Conservation (phyloP, 805 yeast genomes). For the Ogataea trehaloabstinens region DNA sequence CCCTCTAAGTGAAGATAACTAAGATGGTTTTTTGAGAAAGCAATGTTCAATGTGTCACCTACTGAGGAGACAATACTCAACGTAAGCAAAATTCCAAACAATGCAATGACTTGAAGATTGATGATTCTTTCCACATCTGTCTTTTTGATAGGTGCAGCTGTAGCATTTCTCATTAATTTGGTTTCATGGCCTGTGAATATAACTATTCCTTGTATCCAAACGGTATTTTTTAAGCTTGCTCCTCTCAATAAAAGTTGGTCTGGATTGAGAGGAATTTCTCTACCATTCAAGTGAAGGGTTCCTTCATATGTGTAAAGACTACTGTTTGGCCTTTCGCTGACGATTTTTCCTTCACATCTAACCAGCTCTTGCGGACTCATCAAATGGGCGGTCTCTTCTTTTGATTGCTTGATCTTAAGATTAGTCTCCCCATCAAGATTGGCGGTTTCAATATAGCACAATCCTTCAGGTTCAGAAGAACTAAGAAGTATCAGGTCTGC, state of each 20-base stretch:
- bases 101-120: constrained; percentile 84
- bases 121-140: constrained; percentile 96
- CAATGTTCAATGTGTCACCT: constrained; percentile 79
- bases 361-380: constrained; percentile 63
- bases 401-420: constrained; percentile 88
- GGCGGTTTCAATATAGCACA: constrained; percentile 96
- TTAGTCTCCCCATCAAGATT: constrained; percentile 98
- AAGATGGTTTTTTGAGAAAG: constrained; percentile 50
- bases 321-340: constrained; percentile 92
- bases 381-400: constrained; percentile 68
- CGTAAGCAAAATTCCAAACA: constrained; percentile 75
- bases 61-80: constrained; percentile 78
- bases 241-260: constrained; percentile 93
- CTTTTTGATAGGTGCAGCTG: constrained; percentile 96
- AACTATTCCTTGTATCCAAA: constrained; percentile 91
- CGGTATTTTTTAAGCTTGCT: constrained; percentile 91
- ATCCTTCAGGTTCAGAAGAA: constrained; percentile 97
- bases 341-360: constrained; percentile 53
- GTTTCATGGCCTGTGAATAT: constrained; percentile 98
- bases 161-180: constrained; percentile 95
- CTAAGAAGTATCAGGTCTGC: constrained; percentile 85
- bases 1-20: constrained; percentile 69
- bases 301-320: constrained; percentile 95
- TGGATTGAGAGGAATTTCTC: constrained; percentile 72
- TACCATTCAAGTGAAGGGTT: constrained; percentile 58